Evolutionary conservation across 495 filamentous ascomycete species (phyloP), one percentile per base, ranked within the genome.

Genomic region (Trichoderma asperelloides): DNA sequence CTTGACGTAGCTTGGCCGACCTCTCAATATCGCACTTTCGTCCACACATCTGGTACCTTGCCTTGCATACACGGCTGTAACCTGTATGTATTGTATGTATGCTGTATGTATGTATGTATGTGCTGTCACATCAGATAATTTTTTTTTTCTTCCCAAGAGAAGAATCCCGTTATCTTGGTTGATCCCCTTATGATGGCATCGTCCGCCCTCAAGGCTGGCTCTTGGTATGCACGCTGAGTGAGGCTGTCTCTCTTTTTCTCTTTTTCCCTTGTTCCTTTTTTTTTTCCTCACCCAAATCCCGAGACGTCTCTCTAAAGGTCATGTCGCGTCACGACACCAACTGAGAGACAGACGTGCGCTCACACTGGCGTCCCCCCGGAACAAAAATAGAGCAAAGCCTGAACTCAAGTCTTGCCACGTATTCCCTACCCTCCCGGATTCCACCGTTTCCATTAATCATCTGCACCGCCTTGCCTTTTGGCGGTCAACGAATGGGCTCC

Each of bases 391-490:
- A 25, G 55, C 55, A 60, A 2, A 60, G 13, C 55, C 28, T 15
- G 55, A 60, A 30, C 28, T 60, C 55, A 13, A 30, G 13, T 15
- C 27, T 28, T 60, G 55, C 55, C 55, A 60, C 55, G 55, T 60
- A 60, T 60, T 60, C 55, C 55, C 55, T 60, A 28, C 55, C 25
- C 55, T 27, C 27, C 33, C 25, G 55, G 55, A 60, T 30, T 60
- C 21, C 55, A 60, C 55, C 55, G 55, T 60, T 60, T 60, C 25
- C 55, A 60, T 60, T 60, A 60, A 60, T 60, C 55, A 60, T 60
- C 27, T 30, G 49, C 16, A 57, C 49, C 23, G 18, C 55, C 55
- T 60, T 60, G 55, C 55, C 55, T 60, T 60, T 23, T 60, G 55
- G 55, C 55, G 55, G 55, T 60, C 55, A 60, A 60, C 55, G 18